Base-by-base conservation (phyloP, 2,329 filamentous ascomycete genomes). In the Pseudocercospora cruenta region DNA sequence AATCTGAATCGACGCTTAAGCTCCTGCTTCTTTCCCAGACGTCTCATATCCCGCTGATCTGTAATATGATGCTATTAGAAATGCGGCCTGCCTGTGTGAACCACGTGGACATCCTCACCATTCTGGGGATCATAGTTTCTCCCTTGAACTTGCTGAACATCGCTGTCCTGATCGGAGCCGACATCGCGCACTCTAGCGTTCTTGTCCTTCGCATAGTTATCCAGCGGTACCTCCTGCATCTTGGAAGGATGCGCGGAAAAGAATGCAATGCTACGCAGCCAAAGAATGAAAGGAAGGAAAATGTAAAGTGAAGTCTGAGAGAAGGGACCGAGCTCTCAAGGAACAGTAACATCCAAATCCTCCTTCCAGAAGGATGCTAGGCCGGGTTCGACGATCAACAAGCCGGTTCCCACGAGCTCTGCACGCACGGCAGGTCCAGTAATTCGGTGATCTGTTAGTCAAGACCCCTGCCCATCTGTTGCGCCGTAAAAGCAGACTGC, bases 1-100 rank as follows among this genome's bases (percentile, higher is more conserved):
- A 73, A 74, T 43, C 72, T 64, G 59, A 76, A 75, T 51, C 70
- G 71, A 62, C 73, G 70, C 72, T 71, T 71, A 22, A 71, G 53
- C 61, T 71, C 69, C 61, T 71, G 69, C 61, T 70, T 70, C 66
- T 71, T 71, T n/a, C 69, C 69, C 63, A 71, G 49, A 63, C 69
- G 57, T 62, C 63, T 47, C 69, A 71, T 71, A 53, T 71, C 69
- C 24, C 66, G 60, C 49, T 70, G 62, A 58, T 71, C 69, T 71
- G 61, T 59, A 54, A n/a, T 12, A 55, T 36, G 12, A 14, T 51
- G 36, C 31, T 55, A 33, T 62, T 45, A 62, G 49, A 24, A 12
- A 21, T 26, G 9, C 26, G 36, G 36, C 54, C 58, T n/a, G 26
- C 51, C 12, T 8, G 33, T 16, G 2, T 24, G 4, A 7, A 45